Conservation (phyloP, 1,139 yeast species). For the Hanseniaspora sp. region DNA sequence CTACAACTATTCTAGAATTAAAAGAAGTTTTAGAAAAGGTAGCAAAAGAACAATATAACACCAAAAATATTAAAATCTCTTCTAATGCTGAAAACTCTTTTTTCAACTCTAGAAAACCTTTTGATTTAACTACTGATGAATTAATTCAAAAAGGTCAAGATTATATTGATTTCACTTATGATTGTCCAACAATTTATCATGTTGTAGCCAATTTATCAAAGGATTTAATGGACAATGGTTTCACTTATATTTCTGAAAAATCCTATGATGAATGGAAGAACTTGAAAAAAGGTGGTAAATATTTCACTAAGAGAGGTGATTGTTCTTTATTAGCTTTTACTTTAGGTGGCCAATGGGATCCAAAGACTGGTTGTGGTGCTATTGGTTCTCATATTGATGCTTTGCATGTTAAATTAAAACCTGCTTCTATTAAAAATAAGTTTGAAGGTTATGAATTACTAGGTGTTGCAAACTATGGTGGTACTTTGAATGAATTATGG, state of each 20-base stretch:
- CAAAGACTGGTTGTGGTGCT: constrained; percentile 46
- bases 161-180: constrained; percentile 48
- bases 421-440: constrained; percentile 37
- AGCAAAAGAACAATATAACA: constrained; percentile 14
- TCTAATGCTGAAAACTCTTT: not conserved
- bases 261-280: constrained; percentile 34
- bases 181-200: constrained; percentile 54
- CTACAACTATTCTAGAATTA: constrained; percentile 19
- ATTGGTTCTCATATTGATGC: constrained; percentile 56
- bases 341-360: constrained; percentile 48
- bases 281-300: constrained; percentile 35
- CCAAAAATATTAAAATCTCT: not conserved
- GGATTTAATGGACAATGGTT: constrained; percentile 41
- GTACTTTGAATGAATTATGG: constrained; percentile 47
- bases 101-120: constrained; percentile 7
- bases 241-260: constrained; percentile 43
- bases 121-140: constrained; percentile 3
- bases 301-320: constrained; percentile 48
- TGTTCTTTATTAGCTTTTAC: constrained; percentile 47
- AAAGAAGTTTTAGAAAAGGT: constrained; percentile 24
- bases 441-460: constrained; percentile 52
- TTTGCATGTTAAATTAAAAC: constrained; percentile 47
- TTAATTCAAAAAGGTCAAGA: constrained; percentile 24
- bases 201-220: constrained; percentile 39
- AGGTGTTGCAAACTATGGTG: constrained; percentile 60